phyloP scores from a whole-genome alignment of 148 eudicot species.

The Fallopia convolvulus region DNA sequence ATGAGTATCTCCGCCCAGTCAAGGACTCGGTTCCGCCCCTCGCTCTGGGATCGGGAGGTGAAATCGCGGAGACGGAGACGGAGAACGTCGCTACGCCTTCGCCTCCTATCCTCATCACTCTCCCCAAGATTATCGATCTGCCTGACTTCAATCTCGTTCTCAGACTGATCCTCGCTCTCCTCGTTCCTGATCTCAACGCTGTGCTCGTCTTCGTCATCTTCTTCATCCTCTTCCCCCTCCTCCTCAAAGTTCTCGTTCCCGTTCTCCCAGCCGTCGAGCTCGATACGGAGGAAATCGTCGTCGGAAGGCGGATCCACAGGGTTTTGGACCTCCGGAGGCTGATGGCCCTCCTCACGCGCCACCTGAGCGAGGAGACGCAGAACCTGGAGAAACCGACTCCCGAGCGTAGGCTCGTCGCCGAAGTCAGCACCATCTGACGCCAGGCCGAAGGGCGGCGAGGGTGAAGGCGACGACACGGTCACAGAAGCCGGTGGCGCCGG shows the following conservation, averaged over 20 bases:
- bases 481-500: conserved; percentile 17
- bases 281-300: conserved; percentile 51
- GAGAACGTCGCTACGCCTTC: conserved; percentile 47
- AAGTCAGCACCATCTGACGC: background rate
- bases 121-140: conserved; percentile 11
- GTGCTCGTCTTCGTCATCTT: conserved; percentile 15
- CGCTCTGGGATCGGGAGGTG: conserved; percentile 36
- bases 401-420: conserved; percentile 32
- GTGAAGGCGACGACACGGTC: conserved; percentile 6
- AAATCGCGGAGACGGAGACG: conserved; percentile 53
- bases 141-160: conserved; percentile 13
- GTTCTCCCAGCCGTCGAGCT: conserved; percentile 52
- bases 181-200: conserved; percentile 27
- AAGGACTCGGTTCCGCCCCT: conserved; percentile 50
- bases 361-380: conserved; percentile 63
- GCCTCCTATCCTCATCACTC: conserved; percentile 32
- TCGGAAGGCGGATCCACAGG: conserved; percentile 27
- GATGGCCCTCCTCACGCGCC: conserved; percentile 53
- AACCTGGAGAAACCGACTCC: conserved; percentile 54
- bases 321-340: conserved; percentile 42
- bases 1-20: conserved; percentile 88
- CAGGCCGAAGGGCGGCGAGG: conserved; percentile 8
- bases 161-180: conserved; percentile 14
- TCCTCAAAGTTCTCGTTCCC: conserved; percentile 8
- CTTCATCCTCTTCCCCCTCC: conserved; percentile 26